Conservation (phyloP, 1,284 basidiomycete genomes). For the Ganoderma boninense region DNA sequence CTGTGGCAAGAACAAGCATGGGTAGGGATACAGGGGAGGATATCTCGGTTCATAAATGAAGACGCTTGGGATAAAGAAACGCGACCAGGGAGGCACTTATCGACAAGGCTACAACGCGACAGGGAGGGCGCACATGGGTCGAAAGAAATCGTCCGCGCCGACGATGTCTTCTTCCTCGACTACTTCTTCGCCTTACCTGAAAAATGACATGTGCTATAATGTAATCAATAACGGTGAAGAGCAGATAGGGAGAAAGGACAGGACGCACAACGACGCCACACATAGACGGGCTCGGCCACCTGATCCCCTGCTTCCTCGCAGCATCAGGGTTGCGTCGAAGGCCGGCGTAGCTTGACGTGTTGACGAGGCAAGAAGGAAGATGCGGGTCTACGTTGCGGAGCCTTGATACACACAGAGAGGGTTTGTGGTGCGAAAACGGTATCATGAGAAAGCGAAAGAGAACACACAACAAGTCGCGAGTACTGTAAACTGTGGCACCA, state of each 20-base stretch:
- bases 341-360: too few relatives aligned
- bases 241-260: background rate
- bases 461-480: too few relatives aligned
- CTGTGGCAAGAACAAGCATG: background rate
- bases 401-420: too few relatives aligned
- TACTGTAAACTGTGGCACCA: too few relatives aligned
- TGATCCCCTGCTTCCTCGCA: slow-evolving; percentile 7
- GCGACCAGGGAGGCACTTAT: slow-evolving; percentile 6
- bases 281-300: too few relatives aligned
- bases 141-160: slow-evolving; percentile 7
- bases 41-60: background rate
- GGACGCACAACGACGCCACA: too few relatives aligned
- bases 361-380: too few relatives aligned
- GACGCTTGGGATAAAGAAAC: background rate
- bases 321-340: too few relatives aligned
- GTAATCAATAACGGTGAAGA: too few relatives aligned
- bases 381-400: too few relatives aligned
- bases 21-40: background rate
- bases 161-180: slow-evolving; percentile 14
- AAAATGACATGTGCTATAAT: background rate
- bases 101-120: slow-evolving; percentile 3
- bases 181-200: slow-evolving; percentile 23
- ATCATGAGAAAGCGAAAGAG: too few relatives aligned
- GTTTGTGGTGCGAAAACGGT: too few relatives aligned
- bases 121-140: slow-evolving; percentile 32